Conservation (phyloP, 2,329 filamentous ascomycete species). For the Diaporthe caulivora region DNA sequence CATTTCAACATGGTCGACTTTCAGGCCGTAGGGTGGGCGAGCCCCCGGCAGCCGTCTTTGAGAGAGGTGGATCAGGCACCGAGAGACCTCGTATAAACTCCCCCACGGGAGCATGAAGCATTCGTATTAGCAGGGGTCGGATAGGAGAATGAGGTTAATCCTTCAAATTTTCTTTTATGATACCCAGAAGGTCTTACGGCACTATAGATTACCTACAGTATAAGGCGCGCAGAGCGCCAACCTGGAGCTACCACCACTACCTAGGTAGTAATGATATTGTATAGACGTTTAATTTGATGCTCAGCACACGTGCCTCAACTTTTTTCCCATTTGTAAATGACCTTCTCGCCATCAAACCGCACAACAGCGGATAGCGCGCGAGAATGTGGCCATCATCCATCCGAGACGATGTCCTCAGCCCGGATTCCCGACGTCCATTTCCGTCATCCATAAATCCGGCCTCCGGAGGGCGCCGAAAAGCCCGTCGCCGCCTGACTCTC, state of each 20-base stretch:
- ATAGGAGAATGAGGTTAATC: not conserved
- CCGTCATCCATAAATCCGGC: not conserved
- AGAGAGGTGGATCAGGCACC: not conserved
- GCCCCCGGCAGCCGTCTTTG: not conserved
- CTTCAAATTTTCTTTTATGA: constrained; percentile 20
- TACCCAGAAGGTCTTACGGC: constrained; percentile 21
- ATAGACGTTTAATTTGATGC: constrained; percentile 10
- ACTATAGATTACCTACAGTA: not conserved
- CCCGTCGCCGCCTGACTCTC: constrained; percentile 2
- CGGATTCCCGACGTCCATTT: not conserved
- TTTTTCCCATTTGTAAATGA: not conserved
- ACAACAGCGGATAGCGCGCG: too few species aligned
- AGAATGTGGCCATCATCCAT: not conserved
- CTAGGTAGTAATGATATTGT: not conserved
- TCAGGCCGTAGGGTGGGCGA: not conserved
- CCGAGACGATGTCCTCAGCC: not conserved
- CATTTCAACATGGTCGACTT: constrained; percentile 12
- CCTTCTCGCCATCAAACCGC: too few species aligned
- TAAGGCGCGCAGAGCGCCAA: not conserved
- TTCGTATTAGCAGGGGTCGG: not conserved
- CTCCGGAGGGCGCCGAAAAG: not conserved
- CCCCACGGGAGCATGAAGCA: not conserved
- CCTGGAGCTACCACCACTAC: not conserved
- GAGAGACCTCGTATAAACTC: not conserved
- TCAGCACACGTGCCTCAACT: too few species aligned